These are phyloP conservation scores for Fusarium avenaceum DNA, from an alignment of 2,329 filamentous ascomycete genomes.

Conservation along the genomic window DNA sequence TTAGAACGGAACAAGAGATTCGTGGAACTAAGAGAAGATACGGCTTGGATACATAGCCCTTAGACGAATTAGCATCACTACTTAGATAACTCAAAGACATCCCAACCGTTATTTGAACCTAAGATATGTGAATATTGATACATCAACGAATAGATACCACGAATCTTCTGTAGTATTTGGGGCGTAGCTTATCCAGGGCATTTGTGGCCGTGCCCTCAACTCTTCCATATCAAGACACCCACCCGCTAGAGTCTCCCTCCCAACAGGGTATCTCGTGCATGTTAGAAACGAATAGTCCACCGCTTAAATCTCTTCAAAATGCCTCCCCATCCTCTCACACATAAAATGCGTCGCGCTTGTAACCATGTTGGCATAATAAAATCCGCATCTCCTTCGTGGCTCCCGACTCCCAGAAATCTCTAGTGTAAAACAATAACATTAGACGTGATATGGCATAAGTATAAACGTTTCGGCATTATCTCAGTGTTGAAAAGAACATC, in stretches of 20 bases:
- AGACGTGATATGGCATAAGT: conserved; percentile 31
- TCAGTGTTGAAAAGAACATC: neutral
- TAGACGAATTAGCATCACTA: conserved; percentile 8
- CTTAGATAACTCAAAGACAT: conserved; percentile 12
- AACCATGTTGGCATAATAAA: conserved; percentile 15
- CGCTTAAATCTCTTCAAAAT: conserved; percentile 38
- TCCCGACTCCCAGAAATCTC: conserved; percentile 28
- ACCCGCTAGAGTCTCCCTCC: conserved; percentile 39
- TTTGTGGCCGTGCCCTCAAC: conserved; percentile 6
- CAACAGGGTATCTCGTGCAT: conserved; percentile 51
- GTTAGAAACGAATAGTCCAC: conserved; percentile 48
- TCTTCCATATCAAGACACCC: conserved; percentile 27
- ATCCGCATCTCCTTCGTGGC: conserved; percentile 18
- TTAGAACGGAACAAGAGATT: neutral
- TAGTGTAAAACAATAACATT: conserved; percentile 36
- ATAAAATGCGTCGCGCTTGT: conserved; percentile 27
- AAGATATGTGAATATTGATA: neutral
- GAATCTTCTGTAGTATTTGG: conserved; percentile 5
- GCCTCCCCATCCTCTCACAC: conserved; percentile 20
- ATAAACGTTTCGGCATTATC: conserved; percentile 3
- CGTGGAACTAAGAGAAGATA: conserved; percentile 5
- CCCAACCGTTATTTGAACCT: neutral
- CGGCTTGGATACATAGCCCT: conserved; percentile 35
- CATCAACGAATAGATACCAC: conserved; percentile 5
- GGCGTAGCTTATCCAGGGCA: conserved; percentile 7